Conservation (phyloP, 495 filamentous ascomycete genomes). For the Penicillium longicatenatum region DNA sequence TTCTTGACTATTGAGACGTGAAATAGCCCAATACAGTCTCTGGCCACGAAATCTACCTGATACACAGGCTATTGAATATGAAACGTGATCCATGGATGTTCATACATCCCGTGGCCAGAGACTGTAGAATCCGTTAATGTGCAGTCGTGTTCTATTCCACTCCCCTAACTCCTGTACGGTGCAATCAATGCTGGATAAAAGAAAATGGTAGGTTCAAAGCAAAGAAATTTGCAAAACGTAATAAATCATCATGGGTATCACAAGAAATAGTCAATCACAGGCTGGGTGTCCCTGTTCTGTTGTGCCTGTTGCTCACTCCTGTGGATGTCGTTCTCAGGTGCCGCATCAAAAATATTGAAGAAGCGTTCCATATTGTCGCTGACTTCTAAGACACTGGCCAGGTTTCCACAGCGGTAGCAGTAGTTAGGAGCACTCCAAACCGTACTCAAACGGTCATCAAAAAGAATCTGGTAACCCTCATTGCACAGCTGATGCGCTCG, state of each 20-base stretch:
- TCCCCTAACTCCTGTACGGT: conserved; percentile 38
- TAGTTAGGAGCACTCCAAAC: conserved; percentile 99
- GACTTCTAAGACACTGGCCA: conserved; percentile 95
- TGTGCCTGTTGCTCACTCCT: conserved; percentile 68
- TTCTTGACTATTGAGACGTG: not conserved
- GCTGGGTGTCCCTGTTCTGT: conserved; percentile 59
- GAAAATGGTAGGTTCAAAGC: conserved; percentile 13
- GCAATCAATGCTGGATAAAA: conserved; percentile 14
- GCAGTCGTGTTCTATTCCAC: conserved; percentile 17
- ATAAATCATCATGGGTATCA: conserved; percentile 49
- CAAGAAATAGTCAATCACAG: conserved; percentile 74
- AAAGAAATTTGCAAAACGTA: conserved; percentile 12
- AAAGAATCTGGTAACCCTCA: conserved; percentile 94
- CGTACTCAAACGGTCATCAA: conserved; percentile 90
- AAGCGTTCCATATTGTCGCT: conserved; percentile 86
- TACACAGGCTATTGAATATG: too few relatives aligned
- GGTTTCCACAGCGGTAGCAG: conserved; percentile 94
- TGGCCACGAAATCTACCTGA: too few relatives aligned
- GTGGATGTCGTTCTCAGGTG: conserved; percentile 91
- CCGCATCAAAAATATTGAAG: conserved; percentile 97
- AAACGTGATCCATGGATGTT: too few relatives aligned
- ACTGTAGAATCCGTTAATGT: conserved; percentile 27
- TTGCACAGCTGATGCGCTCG: conserved; percentile 97
- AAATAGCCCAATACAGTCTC: conserved; percentile 4
- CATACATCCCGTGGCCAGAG: too few relatives aligned